Conservation (phyloP, 352 stramenopile species). For the Pythium diclinum region DNA sequence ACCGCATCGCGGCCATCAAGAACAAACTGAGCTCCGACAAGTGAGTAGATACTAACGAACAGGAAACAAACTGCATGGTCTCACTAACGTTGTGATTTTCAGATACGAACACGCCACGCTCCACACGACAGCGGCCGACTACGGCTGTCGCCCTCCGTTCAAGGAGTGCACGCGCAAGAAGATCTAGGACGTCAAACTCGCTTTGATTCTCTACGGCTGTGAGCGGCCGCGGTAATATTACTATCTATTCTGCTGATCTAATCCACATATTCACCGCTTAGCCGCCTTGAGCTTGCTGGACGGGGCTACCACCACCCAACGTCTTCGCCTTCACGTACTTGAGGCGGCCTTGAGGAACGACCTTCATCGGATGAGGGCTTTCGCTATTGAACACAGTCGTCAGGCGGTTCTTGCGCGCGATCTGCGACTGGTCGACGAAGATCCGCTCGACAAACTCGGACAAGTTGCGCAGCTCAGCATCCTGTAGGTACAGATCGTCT, state of each 20-base stretch:
- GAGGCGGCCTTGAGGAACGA: constrained; percentile 5
- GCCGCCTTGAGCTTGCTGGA: background rate
- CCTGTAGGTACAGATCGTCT: background rate
- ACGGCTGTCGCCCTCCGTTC: constrained; percentile 66
- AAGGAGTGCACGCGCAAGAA: constrained; percentile 68
- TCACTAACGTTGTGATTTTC: background rate
- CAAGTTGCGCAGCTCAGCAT: background rate
- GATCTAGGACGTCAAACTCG: constrained; percentile 6
- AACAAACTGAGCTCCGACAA: constrained; percentile 58
- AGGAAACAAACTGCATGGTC: background rate
- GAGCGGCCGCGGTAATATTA: background rate
- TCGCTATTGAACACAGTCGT: constrained; percentile 6
- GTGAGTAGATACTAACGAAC: constrained; percentile 24
- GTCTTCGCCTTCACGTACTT: constrained; percentile 10
- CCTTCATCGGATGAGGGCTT: background rate
- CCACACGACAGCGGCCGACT: constrained; percentile 62
- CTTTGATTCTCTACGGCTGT: background rate
- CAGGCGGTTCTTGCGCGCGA: constrained; percentile 9
- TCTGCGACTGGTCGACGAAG: constrained; percentile 10
- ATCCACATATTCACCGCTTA: background rate
- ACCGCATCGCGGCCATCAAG: constrained; percentile 68
- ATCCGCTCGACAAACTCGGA: constrained; percentile 5
- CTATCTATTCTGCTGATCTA: background rate
- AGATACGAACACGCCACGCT: constrained; percentile 55
- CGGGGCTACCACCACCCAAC: background rate